Evolutionary conservation across 2,329 filamentous ascomycete species (phyloP), one percentile per base, ranked within the genome.

Genomic region (Clathrospora elynae): DNA sequence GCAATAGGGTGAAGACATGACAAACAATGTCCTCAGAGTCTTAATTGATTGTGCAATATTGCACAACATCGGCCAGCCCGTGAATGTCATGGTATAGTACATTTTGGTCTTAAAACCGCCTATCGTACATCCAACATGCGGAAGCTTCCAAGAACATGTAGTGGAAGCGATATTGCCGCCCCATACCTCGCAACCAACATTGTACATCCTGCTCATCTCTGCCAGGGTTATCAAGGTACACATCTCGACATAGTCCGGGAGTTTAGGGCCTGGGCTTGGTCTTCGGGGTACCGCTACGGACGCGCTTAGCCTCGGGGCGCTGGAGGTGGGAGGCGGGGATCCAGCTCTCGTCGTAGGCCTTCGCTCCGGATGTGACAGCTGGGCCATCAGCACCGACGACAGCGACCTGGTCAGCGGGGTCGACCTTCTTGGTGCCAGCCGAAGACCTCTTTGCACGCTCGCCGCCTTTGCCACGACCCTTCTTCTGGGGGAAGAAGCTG

Each of bases 341-440:
- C 91, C 92, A 96, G 77, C 86, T 89, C 77, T 92, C 86, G 64
- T 96, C 91, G 73, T 91, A 95, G 49, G 79, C 79, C 75, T 88
- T 88, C 49, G 84, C 78, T 46, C 85, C 82, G 53, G 82, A 84
- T 42, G 86, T 81, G 44, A 85, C 82, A 51, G 83, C 84, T 35
- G 86, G 79, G 42, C 84, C 83, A 72, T 90, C 87, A 51, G 83
- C 81, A 51, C 86, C 86, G 25, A 86, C 82, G 34, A 87, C 82
- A 25, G 79, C 75, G 60, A 77, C 71, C 68, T 81, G 79, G 37
- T 80, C 77, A 31, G 73, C 71, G 34, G 78, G 76, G 42, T 87
- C 84, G 49, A 78, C 77, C 75, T 87, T 87, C 79, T 88, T 88
- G 59, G 72, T 71, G 67, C 84, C 83, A 65, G 78, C 81, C 55